phyloP scores from a whole-genome alignment of 2,329 filamentous ascomycete genomes.

The Claviceps monticola region DNA sequence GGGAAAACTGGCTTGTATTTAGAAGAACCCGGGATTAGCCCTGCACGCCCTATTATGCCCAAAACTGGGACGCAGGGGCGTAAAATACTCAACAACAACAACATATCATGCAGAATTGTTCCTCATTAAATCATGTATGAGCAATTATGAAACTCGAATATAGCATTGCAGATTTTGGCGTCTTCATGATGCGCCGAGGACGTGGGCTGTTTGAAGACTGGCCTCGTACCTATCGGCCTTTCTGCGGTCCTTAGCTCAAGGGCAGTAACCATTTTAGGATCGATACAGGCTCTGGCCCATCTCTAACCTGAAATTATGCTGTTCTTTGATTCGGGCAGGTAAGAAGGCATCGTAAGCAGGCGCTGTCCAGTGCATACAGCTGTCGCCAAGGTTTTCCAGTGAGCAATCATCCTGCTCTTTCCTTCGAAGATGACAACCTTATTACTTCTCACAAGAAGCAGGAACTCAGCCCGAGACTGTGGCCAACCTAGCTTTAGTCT shows the following conservation, averaged over 20 bases:
- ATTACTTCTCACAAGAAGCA: neutral
- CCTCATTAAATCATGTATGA: neutral
- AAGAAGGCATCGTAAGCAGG: neutral
- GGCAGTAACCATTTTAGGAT: neutral
- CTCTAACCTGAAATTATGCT: neutral
- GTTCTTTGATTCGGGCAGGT: neutral
- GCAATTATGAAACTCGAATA: neutral
- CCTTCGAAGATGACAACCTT: neutral
- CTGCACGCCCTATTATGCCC: too few species aligned
- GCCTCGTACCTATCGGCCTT: neutral
- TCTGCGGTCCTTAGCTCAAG: neutral
- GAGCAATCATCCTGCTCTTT: constrained; percentile 1
- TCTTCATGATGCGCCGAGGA: neutral
- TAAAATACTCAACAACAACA: too few species aligned
- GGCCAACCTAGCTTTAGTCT: neutral
- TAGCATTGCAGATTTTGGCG: neutral
- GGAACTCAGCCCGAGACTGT: neutral
- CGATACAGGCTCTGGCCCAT: neutral
- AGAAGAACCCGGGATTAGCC: too few species aligned
- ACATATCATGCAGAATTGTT: too few species aligned
- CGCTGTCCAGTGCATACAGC: neutral
- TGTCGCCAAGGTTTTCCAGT: neutral
- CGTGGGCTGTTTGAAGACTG: neutral
- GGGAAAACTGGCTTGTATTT: too few species aligned
- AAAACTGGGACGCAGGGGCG: too few species aligned